phyloP scores from a whole-genome alignment of 257 asterid genomes.

The Capsicum pubescens region DNA sequence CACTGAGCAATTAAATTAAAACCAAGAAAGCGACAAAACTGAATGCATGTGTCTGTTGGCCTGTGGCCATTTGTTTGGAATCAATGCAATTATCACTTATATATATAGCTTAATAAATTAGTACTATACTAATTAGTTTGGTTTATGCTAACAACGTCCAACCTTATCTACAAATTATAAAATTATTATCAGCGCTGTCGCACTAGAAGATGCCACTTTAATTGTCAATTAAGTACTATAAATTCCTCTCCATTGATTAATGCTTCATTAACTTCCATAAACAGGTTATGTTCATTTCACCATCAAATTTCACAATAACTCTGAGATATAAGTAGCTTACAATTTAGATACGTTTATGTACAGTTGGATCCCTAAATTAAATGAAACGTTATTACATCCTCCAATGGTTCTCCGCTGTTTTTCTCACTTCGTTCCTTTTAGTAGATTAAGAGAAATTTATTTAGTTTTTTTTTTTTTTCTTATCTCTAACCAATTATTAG shows the following conservation, averaged over 20 bases:
- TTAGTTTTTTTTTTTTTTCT: no score
- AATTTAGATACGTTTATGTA: background rate
- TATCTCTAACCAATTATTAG: background rate
- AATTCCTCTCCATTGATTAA: background rate
- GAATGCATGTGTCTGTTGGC: constrained; percentile 34
- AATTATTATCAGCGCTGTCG: constrained; percentile 1
- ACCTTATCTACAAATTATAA: background rate
- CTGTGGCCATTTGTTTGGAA: constrained; percentile 23
- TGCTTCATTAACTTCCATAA: constrained; percentile 8
- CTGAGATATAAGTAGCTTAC: background rate
- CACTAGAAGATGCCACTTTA: constrained; percentile 17
- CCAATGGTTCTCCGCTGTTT: background rate
- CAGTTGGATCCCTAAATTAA: constrained; percentile 10
- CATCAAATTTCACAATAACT: background rate
- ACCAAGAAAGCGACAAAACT: constrained; percentile 29
- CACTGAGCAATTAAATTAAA: background rate
- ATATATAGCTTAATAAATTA: background rate
- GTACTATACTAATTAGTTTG: background rate
- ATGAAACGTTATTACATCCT: background rate
- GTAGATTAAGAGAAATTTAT: background rate
- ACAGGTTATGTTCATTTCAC: background rate
- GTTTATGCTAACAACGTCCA: background rate
- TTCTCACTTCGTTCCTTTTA: background rate
- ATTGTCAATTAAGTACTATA: background rate
- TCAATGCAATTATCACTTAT: constrained; percentile 23